Evolutionary conservation across 345 rosid genomes (phyloP).

Genomic region (Syzygium jambos): DNA sequence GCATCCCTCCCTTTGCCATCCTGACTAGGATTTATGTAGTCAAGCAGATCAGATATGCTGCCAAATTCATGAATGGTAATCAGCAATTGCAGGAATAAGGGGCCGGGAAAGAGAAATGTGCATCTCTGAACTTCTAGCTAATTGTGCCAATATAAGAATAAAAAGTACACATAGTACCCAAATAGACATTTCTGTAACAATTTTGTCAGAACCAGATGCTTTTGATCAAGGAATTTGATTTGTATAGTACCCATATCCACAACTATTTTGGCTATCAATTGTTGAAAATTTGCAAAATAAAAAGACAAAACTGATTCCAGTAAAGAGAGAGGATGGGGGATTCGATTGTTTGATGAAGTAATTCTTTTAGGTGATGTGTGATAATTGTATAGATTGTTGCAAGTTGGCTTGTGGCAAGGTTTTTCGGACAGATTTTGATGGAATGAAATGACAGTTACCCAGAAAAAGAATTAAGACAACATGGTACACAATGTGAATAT

Average conservation of each 20-base stretch:
- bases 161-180: background rate
- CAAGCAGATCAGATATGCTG: slow-evolving; percentile 96
- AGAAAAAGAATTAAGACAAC: background rate
- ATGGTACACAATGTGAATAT: background rate
- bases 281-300: background rate
- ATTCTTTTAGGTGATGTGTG: background rate
- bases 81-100: background rate
- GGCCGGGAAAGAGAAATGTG: background rate
- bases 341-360: background rate
- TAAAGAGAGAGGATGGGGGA: background rate
- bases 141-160: background rate
- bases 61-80: background rate
- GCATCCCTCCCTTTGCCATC: slow-evolving; percentile 66
- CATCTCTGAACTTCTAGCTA: background rate
- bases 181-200: background rate
- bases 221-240: background rate
- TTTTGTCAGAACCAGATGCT: background rate
- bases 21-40: slow-evolving; percentile 86
- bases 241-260: background rate
- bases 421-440: background rate
- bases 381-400: background rate
- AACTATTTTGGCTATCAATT: background rate
- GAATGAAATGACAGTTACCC: background rate
- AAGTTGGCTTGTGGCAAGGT: background rate
- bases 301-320: background rate